These are phyloP conservation scores for Dendrocalamus sinicus DNA, from an alignment of 176 grass and related monocot species.

Conservation along the genomic window DNA sequence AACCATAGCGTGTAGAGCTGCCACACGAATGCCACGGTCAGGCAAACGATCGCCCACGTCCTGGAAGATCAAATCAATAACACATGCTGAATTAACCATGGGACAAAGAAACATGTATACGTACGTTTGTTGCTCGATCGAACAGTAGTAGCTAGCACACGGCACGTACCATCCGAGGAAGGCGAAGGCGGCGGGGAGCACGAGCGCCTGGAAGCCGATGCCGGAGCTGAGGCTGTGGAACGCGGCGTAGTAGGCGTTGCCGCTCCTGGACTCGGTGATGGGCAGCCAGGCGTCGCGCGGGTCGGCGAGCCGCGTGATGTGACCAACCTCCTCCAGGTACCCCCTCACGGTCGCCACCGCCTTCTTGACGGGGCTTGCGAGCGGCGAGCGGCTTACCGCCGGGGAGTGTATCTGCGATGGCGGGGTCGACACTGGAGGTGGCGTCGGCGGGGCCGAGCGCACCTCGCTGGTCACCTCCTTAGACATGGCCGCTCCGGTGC, in stretches of 20 bases:
- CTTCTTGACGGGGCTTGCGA: conserved; percentile 65
- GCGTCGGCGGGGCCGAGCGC: conserved; percentile 60
- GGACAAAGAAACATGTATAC: not conserved
- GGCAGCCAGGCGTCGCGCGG: conserved; percentile 91
- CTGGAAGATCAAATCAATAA: conserved; percentile 44
- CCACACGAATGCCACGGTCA: conserved; percentile 78
- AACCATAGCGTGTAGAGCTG: conserved; percentile 97
- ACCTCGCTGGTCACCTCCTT: conserved; percentile 61
- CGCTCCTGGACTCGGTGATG: conserved; percentile 93
- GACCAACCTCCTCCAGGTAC: conserved; percentile 71
- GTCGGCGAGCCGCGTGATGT: conserved; percentile 70
- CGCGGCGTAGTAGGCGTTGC: conserved; percentile 94
- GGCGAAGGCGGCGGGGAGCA: conserved; percentile 79
- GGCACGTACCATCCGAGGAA: conserved; percentile 74
- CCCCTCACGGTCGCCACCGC: conserved; percentile 73
- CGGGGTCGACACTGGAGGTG: conserved; percentile 60
- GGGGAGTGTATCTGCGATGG: conserved; percentile 75
- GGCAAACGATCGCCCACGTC: conserved; percentile 80
- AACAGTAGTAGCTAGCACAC: not conserved
- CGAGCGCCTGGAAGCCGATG: conserved; percentile 95
- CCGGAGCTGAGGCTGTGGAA: conserved; percentile 97
- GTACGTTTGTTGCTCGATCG: not conserved
- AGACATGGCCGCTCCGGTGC: conserved; percentile 43
- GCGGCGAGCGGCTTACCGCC: conserved; percentile 43
- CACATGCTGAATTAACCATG: not conserved